Percentiles rank a stretch among this genome's conserved stretches.
Evolutionary conservation across 2,329 filamentous ascomycete species (phyloP).

Genomic region (Immersiporthe knoxdaviesiana): DNA sequence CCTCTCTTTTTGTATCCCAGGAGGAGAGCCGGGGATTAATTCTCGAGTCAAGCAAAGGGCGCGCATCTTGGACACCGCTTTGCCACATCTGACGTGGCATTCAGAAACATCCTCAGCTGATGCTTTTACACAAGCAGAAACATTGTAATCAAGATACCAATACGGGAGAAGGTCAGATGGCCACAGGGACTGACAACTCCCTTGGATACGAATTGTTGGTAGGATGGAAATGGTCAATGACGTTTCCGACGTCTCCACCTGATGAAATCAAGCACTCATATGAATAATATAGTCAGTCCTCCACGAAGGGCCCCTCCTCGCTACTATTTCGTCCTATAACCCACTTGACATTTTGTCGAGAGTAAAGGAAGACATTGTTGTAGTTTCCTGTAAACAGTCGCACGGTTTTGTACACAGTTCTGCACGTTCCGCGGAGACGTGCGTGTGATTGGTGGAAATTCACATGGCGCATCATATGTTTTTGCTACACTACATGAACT

Average conservation of each 20-base stretch:
- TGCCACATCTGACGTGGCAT: not conserved
- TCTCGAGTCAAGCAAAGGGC: not conserved
- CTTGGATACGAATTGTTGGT: not conserved
- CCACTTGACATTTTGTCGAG: not conserved
- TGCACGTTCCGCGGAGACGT: not conserved
- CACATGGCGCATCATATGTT: not conserved
- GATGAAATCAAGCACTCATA: not conserved
- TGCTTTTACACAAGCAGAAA: not conserved
- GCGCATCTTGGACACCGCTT: not conserved
- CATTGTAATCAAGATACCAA: not conserved
- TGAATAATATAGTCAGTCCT: not conserved
- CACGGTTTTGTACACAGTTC: not conserved
- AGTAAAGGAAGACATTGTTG: not conserved
- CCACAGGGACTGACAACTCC: not conserved
- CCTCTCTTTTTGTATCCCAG: not conserved
- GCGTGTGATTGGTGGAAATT: slow-evolving; percentile 13
- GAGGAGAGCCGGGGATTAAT: not conserved
- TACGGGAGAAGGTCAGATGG: not conserved
- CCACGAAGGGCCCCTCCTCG: not conserved
- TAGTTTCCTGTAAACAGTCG: not conserved
- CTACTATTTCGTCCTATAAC: not conserved
- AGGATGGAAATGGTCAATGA: not conserved
- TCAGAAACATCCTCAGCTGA: not conserved
- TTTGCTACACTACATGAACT: not conserved
- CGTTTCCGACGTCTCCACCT: not conserved